Percentiles rank a stretch among this genome's conserved stretches.
These are phyloP conservation scores for Solanum sejunctum DNA, from an alignment of 257 asterid genomes.

Conservation along the genomic window DNA sequence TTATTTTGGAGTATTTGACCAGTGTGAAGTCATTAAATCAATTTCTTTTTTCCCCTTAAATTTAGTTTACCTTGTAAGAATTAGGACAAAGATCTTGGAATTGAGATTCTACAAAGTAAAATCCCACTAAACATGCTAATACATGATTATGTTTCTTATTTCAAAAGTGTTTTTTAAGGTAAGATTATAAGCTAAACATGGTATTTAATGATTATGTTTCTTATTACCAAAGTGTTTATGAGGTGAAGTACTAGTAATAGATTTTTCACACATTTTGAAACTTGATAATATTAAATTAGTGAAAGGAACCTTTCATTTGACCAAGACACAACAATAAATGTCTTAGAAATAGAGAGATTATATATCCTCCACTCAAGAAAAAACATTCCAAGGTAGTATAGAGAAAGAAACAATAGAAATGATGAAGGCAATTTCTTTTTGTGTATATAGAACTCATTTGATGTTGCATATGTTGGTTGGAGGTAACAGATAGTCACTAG, in stretches of 20 bases:
- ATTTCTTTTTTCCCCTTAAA: not conserved
- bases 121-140: not conserved
- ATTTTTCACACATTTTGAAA: not conserved
- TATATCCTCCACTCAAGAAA: not conserved
- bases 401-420: rapidly evolving
- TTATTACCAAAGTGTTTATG: not conserved
- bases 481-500: not conserved
- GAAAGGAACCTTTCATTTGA: not conserved
- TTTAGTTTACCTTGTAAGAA: not conserved
- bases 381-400: not conserved
- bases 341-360: rapidly evolving
- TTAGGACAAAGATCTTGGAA: not conserved
- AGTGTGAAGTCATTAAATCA: not conserved
- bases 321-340: not conserved
- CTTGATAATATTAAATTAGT: not conserved
- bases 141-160: not conserved
- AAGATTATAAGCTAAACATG: not conserved
- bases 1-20: not conserved
- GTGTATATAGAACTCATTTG: not conserved
- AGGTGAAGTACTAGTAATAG: not conserved
- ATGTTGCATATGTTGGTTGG: not conserved
- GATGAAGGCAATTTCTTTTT: no score
- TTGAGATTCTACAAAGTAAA: not conserved
- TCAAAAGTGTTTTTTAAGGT: not conserved
- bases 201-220: not conserved